Evolutionary conservation across 2,329 filamentous ascomycete genomes (phyloP).

Genomic region (Botrytis fabae): DNA sequence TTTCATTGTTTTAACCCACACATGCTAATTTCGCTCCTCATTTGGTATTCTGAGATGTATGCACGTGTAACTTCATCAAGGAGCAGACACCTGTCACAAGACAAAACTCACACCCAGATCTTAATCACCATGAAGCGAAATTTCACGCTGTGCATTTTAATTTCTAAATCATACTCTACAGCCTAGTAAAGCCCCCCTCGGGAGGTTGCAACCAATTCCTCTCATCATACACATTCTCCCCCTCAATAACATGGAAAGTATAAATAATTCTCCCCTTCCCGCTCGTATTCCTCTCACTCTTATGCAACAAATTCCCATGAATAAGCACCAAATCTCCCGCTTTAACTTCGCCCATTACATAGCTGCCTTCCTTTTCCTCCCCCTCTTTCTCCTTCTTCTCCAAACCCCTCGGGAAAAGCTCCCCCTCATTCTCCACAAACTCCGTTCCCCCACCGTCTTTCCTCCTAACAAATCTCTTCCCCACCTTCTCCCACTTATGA

Average conservation of each 20-base stretch:
- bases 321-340: slow-evolving; percentile 90
- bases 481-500: slow-evolving; percentile 71
- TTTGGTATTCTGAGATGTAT: background rate
- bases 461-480: slow-evolving; percentile 72
- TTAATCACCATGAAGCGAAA: background rate
- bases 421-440: slow-evolving; percentile 69
- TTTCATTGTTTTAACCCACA: background rate
- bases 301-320: slow-evolving; percentile 92
- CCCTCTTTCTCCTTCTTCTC: slow-evolving; percentile 46
- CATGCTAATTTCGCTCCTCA: background rate
- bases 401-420: slow-evolving; percentile 58
- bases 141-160: background rate
- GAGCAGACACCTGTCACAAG: rapidly evolving
- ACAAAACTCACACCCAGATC: background rate
- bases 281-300: slow-evolving; percentile 91
- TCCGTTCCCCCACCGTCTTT: slow-evolving; percentile 57
- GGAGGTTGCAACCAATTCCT: slow-evolving; percentile 94
- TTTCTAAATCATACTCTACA: slow-evolving; percentile 27
- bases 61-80: background rate
- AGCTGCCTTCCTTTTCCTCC: slow-evolving; percentile 49
- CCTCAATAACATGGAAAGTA: slow-evolving; percentile 96
- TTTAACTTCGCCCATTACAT: slow-evolving; percentile 83
- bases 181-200: slow-evolving; percentile 66
- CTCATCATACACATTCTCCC: slow-evolving; percentile 74
- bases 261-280: slow-evolving; percentile 89